phyloP scores from a whole-genome alignment of 768 basidiomycete species.

The Lactifluus pinguis region DNA sequence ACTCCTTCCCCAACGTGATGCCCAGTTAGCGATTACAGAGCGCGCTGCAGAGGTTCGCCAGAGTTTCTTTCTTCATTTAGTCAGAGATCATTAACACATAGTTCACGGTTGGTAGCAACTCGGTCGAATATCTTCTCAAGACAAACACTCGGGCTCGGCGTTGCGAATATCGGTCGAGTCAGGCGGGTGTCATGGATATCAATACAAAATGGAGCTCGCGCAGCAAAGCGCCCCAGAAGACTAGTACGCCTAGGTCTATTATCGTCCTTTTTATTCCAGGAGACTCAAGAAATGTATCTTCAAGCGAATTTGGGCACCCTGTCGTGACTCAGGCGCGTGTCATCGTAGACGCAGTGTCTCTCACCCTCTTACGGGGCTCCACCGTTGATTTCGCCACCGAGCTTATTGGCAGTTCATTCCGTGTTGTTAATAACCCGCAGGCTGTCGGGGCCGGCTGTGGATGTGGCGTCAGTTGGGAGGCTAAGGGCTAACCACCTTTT shows the following conservation, averaged over 20 bases:
- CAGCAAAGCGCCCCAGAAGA: constrained; percentile 57
- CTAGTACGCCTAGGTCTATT: constrained; percentile 51
- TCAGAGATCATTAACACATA: not conserved
- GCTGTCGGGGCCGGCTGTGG: constrained; percentile 87
- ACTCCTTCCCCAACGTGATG: constrained; percentile 42
- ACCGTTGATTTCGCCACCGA: constrained; percentile 90
- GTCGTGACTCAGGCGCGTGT: constrained; percentile 64
- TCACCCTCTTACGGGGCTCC: constrained; percentile 78
- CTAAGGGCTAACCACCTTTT: constrained; percentile 36
- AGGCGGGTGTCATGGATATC: constrained; percentile 96
- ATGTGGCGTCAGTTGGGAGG: constrained; percentile 94
- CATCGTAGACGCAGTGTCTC: constrained; percentile 78
- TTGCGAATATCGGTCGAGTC: constrained; percentile 82
- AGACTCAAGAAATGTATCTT: not conserved
- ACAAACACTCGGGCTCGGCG: constrained; percentile 54
- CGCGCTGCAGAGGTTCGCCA: constrained; percentile 62
- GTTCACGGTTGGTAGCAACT: constrained; percentile 54
- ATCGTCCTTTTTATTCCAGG: not conserved
- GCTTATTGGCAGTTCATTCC: constrained; percentile 88
- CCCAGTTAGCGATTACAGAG: constrained; percentile 54
- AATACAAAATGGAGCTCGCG: constrained; percentile 86
- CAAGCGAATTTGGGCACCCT: constrained; percentile 66
- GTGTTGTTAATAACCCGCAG: constrained; percentile 78
- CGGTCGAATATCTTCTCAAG: constrained; percentile 51
- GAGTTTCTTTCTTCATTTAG: not conserved